These are phyloP conservation scores for Nemania diffusa DNA, from an alignment of 2,329 filamentous ascomycete genomes.

Conservation along the genomic window DNA sequence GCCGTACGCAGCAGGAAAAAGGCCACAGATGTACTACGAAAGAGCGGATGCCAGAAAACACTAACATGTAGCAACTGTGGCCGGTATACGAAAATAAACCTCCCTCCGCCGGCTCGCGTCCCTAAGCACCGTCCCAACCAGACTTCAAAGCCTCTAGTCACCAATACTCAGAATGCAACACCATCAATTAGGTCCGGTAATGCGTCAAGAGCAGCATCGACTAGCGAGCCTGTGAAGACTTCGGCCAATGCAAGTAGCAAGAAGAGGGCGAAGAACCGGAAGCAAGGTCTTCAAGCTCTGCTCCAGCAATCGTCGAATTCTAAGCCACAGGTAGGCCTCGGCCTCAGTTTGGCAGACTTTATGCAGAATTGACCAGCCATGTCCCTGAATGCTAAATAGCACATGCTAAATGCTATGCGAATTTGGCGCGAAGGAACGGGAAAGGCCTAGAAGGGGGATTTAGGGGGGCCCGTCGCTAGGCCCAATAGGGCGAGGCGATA, in stretches of 20 bases:
- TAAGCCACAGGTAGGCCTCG: constrained; percentile 50
- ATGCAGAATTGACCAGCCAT: constrained; percentile 53
- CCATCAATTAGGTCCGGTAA: not conserved
- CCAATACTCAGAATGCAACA: not conserved
- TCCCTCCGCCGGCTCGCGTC: constrained; percentile 53
- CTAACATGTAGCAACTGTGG: constrained; percentile 60
- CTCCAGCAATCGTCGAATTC: constrained; percentile 61
- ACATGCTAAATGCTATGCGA: not conserved
- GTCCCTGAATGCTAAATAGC: not conserved
- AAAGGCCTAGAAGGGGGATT: constrained; percentile 26
- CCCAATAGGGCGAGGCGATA: constrained; percentile 24
- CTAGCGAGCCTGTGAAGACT: constrained; percentile 47
- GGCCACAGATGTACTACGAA: not conserved
- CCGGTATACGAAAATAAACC: constrained; percentile 54
- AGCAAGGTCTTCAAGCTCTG: constrained; percentile 73
- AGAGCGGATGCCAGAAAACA: constrained; percentile 49
- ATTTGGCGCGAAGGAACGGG: not conserved
- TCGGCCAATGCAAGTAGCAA: constrained; percentile 69
- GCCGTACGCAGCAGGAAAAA: constrained; percentile 3
- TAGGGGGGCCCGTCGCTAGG: constrained; percentile 10
- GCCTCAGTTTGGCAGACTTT: constrained; percentile 66
- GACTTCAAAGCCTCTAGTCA: constrained; percentile 23
- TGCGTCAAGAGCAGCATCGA: constrained; percentile 22
- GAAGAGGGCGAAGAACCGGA: constrained; percentile 72
- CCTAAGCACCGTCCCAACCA: constrained; percentile 43